Evolutionary conservation across 75 land plant genomes (phyloP), one percentile per base, ranked within the genome.

Genomic region (Sequoia sempervirens): DNA sequence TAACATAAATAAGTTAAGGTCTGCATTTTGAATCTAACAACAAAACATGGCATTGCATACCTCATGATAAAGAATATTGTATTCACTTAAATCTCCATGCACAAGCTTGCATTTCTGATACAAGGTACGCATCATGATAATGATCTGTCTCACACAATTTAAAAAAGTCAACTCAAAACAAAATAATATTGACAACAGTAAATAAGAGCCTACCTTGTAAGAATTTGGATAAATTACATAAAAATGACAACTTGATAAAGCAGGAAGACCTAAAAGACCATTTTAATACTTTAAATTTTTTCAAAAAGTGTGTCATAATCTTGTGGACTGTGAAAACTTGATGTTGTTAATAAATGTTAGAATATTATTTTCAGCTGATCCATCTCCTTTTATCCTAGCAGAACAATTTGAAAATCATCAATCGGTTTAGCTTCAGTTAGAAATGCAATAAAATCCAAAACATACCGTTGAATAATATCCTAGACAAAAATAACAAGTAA

Each of bases 81-180:
- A 97, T 84, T 97, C 99, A 86, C 99, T 97, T 78, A 97, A 89
- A 87, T 97, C 99, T 81, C 99, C 98, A 92, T 97, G 99, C 5
- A 97, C 99, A 70, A 97, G 85, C 81, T 92, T 94, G 92, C 99
- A 97, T 75, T 91, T 94, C 85, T 97, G 97, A 85, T 92, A 97
- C 83, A 97, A 89, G 41, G 90, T 93, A 37, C 99, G 87, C 96
- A 97, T 97, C 46, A 80, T 90, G 53, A 89, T 85, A 43, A 97
- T 91, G 64, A 97, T 91, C 99, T 97, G 86, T 75, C 32, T 28
- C 26, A 78, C 13, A 38, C 47, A 40, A 13, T 18, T 18, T 26
- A 46, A 84, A 46, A 80, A 84, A 46, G 14, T 45, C 14, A 78
- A 26, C n/a, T 78, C 10, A 40, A 32, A 69, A 69, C 8, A 78